Evolutionary conservation across 345 rosid genomes (phyloP).

Genomic region (Citrus trifoliata): DNA sequence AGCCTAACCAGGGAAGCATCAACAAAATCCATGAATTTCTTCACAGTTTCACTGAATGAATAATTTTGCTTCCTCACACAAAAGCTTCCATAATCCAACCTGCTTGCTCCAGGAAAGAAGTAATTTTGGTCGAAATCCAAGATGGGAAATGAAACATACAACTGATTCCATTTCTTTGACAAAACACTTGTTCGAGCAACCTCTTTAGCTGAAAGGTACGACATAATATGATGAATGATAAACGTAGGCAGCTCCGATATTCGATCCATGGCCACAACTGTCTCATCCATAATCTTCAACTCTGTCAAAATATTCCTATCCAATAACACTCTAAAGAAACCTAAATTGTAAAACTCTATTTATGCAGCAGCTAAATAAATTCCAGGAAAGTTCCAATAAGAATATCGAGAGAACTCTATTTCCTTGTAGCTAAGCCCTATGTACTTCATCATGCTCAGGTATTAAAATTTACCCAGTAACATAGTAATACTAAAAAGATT

Average conservation of each 20-base stretch:
- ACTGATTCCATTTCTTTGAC: constrained; percentile 3
- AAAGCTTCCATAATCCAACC: neutral
- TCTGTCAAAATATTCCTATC: neutral
- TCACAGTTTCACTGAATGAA: no score
- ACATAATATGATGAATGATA: neutral
- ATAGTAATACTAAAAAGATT: no score
- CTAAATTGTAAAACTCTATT: no score
- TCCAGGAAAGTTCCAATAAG: no score
- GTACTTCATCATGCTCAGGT: no score
- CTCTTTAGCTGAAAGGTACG: neutral
- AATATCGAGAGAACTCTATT: no score
- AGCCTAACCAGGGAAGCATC: neutral
- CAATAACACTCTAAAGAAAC: no score
- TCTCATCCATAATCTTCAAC: neutral
- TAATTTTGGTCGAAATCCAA: neutral
- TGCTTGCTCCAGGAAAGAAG: neutral
- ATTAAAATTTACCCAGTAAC: no score
- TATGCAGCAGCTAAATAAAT: no score
- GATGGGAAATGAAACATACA: neutral
- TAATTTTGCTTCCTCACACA: neutral
- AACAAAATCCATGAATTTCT: neutral
- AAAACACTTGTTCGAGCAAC: neutral
- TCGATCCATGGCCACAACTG: neutral
- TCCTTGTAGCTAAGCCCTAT: no score
- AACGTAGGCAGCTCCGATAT: neutral